A percentile compares a stretch with the other conserved stretches of the same genome.
Evolutionary conservation across 2,329 filamentous ascomycete species (phyloP).

Genomic region (Purpureocillium takamizusanense): DNA sequence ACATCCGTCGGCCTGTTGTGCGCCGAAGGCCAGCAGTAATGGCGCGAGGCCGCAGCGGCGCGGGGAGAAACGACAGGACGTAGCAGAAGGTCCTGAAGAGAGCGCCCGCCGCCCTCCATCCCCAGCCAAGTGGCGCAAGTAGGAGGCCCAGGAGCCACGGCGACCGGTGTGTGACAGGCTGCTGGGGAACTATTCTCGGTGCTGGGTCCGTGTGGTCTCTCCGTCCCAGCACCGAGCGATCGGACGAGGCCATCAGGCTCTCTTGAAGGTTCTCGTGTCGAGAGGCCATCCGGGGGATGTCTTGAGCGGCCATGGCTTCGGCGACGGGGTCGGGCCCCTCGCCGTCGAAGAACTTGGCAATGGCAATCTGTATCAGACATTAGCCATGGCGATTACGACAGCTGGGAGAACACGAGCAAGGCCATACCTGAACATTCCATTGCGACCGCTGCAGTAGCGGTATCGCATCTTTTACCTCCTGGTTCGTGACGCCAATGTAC

Average conservation of each 20-base stretch:
- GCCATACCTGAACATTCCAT: slow-evolving; percentile 82
- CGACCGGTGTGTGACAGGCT: slow-evolving; percentile 58
- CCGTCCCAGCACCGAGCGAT: slow-evolving; percentile 13
- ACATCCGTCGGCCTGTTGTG: slow-evolving; percentile 60
- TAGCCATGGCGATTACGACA: neutral
- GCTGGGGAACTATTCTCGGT: slow-evolving; percentile 74
- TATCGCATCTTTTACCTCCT: slow-evolving; percentile 67
- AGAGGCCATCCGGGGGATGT: slow-evolving; percentile 51
- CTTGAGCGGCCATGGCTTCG: slow-evolving; percentile 59
- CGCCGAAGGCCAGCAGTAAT: slow-evolving; percentile 46
- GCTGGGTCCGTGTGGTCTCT: slow-evolving; percentile 51
- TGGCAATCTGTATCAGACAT: slow-evolving; percentile 60
- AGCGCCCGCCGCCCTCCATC: slow-evolving; percentile 63
- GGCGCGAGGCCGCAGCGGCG: slow-evolving; percentile 45
- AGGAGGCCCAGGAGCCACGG: slow-evolving; percentile 70
- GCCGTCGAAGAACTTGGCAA: slow-evolving; percentile 96
- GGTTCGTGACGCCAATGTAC: slow-evolving; percentile 79
- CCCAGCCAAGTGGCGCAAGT: slow-evolving; percentile 71
- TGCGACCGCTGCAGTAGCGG: slow-evolving; percentile 75
- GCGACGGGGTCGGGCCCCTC: slow-evolving; percentile 76
- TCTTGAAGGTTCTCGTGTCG: slow-evolving; percentile 69
- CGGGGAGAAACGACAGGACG: slow-evolving; percentile 72
- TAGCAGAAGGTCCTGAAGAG: slow-evolving; percentile 66
- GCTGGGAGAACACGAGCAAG: neutral
- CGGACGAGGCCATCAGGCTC: slow-evolving; percentile 32